Evolutionary conservation across 768 basidiomycete genomes (phyloP), one percentile per base, ranked within the genome.

Genomic region (Amanita pallidorosea): DNA sequence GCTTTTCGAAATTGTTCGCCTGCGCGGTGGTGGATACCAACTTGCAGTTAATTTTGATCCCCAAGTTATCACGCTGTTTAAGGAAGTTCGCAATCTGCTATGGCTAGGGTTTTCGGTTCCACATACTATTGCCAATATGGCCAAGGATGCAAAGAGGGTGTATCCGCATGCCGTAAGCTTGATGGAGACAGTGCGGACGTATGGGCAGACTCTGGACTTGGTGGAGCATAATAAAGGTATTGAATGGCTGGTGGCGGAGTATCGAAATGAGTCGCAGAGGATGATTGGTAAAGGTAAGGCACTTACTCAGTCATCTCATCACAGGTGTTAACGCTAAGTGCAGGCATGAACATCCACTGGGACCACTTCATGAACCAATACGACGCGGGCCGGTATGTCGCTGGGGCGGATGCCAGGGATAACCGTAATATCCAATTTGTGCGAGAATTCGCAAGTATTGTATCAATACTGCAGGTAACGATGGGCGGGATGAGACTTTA

Each of bases 101-200:
- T 98, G 95, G 95, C 75, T 98, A 55, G 88, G 88, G 54, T 98
- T 95, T 69, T 85, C 87, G 61, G 93, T 98, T 2, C 95, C 93
- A 20, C 92, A 97, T 69, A 82, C 87, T 47, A 91, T 89, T 55
- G 85, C 85, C 58, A 96, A 94, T 63, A 87, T 96, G 80, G 96
- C 96, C 33, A 99, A 97, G 71, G 95, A 99, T 58, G 96, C 96
- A 54, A 97, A 96, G 73, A 73, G 92, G 58, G 94, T 98, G 54
- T 99, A 99, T 63, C 94, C 94, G 0, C 93, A 97, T 71, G 96
- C 96, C 2, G 95, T 98, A 57, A 92, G 89, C 60, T 67, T 92
- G 65, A 98, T 98, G 95, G 96, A 99, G 73, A 95, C 93, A 0
- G 92, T 98, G n/a, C 73, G 94, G 63, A 97, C 92, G 25, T 98